phyloP scores from a whole-genome alignment of 306 rosid species.

The Vigna radiata region DNA sequence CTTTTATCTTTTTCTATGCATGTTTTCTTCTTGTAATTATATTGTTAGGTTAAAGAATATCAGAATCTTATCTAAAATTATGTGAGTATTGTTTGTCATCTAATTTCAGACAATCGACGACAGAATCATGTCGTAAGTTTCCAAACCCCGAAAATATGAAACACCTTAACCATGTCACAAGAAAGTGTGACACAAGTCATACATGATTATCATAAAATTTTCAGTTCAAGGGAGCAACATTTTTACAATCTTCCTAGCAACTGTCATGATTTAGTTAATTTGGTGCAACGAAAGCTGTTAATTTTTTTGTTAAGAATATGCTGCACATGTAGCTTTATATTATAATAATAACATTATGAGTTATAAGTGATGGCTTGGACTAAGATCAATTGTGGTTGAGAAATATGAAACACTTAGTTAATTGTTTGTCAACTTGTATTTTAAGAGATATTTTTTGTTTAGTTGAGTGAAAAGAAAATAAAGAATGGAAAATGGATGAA shows the following conservation, averaged over 20 bases:
- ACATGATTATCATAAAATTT: not conserved
- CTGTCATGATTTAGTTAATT: not conserved
- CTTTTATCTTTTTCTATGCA: not conserved
- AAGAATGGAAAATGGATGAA: not conserved
- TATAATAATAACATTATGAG: not conserved
- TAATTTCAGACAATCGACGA: slow-evolving; percentile 2
- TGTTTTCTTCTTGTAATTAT: not conserved
- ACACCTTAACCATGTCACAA: not conserved
- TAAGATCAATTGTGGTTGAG: not conserved
- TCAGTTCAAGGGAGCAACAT: slow-evolving; percentile 2
- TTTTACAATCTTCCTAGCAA: not conserved
- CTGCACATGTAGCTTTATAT: not conserved
- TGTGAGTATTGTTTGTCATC: not conserved
- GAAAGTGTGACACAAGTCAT: not conserved
- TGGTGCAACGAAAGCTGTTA: slow-evolving; percentile 14
- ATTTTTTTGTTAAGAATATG: slow-evolving; percentile 1
- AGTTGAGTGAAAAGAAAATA: not conserved
- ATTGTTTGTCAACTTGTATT: not conserved
- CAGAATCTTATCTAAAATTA: slow-evolving; percentile 10
- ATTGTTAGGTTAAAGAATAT: not conserved
- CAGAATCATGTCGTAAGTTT: not conserved
- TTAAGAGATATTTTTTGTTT: not conserved
- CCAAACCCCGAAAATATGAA: not conserved
- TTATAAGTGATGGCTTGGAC: not conserved
- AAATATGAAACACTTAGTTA: not conserved